Evolutionary conservation across 2,329 filamentous ascomycete species (phyloP).

Genomic region (Didymosphaeria variabile): DNA sequence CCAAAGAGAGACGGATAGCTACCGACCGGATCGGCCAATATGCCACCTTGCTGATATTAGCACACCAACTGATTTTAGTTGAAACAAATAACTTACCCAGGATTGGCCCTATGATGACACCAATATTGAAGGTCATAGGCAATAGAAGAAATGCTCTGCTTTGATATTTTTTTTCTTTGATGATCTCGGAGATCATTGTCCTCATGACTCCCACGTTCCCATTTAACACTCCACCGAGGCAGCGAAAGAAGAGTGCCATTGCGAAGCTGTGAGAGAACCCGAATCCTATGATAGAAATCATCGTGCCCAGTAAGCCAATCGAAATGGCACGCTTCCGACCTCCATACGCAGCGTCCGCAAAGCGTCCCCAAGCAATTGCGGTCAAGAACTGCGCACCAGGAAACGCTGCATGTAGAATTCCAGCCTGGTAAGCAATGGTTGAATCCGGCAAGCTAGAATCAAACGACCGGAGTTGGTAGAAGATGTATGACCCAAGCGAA

Average conservation of each 20-base stretch:
- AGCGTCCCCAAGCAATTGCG: constrained; percentile 81
- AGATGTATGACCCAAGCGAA: constrained; percentile 72
- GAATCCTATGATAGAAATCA: constrained; percentile 72
- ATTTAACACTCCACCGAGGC: constrained; percentile 72
- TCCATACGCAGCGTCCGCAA: constrained; percentile 67
- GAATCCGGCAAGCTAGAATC: constrained; percentile 65
- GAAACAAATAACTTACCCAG: constrained; percentile 35
- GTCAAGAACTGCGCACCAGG: constrained; percentile 84
- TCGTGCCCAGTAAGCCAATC: constrained; percentile 77
- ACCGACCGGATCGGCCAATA: constrained; percentile 71
- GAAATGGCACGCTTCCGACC: constrained; percentile 82
- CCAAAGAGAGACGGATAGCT: constrained; percentile 72
- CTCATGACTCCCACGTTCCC: constrained; percentile 79
- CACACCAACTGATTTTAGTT: background rate
- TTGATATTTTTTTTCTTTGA: constrained; percentile 72
- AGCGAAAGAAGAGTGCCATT: constrained; percentile 70
- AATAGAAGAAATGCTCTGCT: constrained; percentile 66
- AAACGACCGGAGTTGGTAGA: constrained; percentile 88
- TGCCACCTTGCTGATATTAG: constrained; percentile 65
- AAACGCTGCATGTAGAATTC: constrained; percentile 80
- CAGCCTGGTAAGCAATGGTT: constrained; percentile 78
- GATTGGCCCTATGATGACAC: constrained; percentile 57
- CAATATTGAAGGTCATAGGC: constrained; percentile 74
- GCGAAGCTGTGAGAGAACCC: constrained; percentile 72
- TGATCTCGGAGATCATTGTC: constrained; percentile 77